Conservation (phyloP, 2,329 filamentous ascomycete genomes). For the Calycina herbarum region DNA sequence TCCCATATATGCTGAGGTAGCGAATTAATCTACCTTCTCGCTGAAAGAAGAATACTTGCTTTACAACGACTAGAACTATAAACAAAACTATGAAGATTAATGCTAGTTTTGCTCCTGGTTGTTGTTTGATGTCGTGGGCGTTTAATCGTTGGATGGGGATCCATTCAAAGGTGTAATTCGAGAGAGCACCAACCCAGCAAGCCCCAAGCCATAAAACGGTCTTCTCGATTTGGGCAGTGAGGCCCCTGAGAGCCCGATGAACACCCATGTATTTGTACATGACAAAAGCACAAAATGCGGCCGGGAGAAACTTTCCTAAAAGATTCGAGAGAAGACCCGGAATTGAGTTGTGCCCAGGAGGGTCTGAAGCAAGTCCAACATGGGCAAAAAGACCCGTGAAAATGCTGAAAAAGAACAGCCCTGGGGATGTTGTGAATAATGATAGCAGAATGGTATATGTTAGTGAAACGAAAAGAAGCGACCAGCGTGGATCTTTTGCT, state of each 20-base stretch:
- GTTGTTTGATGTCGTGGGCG: constrained; percentile 80
- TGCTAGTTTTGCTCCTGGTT: constrained; percentile 85
- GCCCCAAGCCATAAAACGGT: constrained; percentile 85
- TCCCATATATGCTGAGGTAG: constrained; percentile 75
- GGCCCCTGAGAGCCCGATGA: constrained; percentile 65
- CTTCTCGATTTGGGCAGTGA: constrained; percentile 86
- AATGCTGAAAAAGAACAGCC: constrained; percentile 79
- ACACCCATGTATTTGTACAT: constrained; percentile 84
- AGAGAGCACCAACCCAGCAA: constrained; percentile 87
- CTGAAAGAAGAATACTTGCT: constrained; percentile 83
- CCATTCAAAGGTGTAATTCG: constrained; percentile 92
- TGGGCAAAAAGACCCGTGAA: constrained; percentile 87
- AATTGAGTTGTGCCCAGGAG: constrained; percentile 68
- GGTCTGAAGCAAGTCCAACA: constrained; percentile 85
- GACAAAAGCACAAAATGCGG: constrained; percentile 82
- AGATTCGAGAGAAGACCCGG: constrained; percentile 74
- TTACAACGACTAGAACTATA: constrained; percentile 65
- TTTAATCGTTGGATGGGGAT: constrained; percentile 95
- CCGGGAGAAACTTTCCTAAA: constrained; percentile 80
- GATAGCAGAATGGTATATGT: constrained; percentile 77
- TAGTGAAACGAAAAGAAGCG: constrained; percentile 76
- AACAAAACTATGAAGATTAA: constrained; percentile 74
- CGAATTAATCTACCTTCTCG: constrained; percentile 77
- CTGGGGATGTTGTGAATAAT: constrained; percentile 76
- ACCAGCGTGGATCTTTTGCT: constrained; percentile 80